Evolutionary conservation across 768 basidiomycete genomes (phyloP), one percentile per base, ranked within the genome.

Genomic region (Lanmaoa rubissima): DNA sequence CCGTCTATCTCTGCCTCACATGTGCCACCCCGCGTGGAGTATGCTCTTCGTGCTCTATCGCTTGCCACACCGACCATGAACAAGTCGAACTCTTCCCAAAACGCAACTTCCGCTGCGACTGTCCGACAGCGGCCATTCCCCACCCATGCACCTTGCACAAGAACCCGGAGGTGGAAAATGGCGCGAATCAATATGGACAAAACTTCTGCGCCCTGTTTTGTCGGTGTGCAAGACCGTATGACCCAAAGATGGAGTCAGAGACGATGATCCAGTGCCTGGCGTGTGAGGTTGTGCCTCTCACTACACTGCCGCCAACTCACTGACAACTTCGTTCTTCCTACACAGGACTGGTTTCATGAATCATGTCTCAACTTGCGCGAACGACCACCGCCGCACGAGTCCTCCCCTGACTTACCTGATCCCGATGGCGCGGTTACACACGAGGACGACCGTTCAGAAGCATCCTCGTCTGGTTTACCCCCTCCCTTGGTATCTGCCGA

Each of bases 321-420:
- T 69, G 49, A 67, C 48, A 7, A 7, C 28, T 31, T 19, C 14
- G 4, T 6, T 43, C 28, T 3, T 35, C 53, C 44, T 59, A 16
- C 11, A 21, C 41, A 92, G 90, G 91, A 94, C 66, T 94, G 92
- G 92, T 94, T 86, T 71, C 92, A 94, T 63, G 92, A 94, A 74
- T 92, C 90, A 12, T 94, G 92, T 64, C 83, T 92, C 62, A 87
- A 90, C 70, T 78, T 94, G 42, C 82, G 90, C 57, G 82, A 86
- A 68, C 80, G 80, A 21, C 88, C 87, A 10, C 61, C 73, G 7
- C 79, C 79, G 10, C 77, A 82, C 54, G 78, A 73, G 47, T 58
- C 78, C 5, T 68, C 74, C 1, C 74, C 76, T 10, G 56, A 64
- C 38, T n/a, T 35, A 14, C 48, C 56, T 11, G 52, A 46, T 32